These are phyloP conservation scores for Mallotus japonicus DNA, from an alignment of 441 rosid genomes.

Conservation along the genomic window DNA sequence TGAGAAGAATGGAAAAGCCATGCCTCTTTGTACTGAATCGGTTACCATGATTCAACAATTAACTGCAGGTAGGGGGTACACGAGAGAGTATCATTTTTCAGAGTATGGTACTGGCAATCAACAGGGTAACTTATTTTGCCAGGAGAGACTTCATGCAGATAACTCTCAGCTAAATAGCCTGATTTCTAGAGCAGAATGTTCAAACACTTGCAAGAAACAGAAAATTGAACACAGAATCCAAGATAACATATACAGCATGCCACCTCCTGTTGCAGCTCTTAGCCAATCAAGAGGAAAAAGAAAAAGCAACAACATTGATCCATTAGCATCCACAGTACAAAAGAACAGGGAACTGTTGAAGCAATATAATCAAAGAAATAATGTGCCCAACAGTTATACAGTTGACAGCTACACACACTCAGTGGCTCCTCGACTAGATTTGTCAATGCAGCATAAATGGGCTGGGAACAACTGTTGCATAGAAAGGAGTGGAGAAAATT, in stretches of 20 bases:
- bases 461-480: conserved; percentile 20
- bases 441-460: conserved; percentile 28
- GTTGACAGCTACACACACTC: conserved; percentile 23
- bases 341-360: conserved; percentile 23
- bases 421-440: conserved; percentile 24
- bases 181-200: conserved; percentile 22
- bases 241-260: conserved; percentile 27
- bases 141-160: conserved; percentile 35
- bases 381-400: conserved; percentile 14
- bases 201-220: conserved; percentile 46
- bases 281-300: conserved; percentile 34
- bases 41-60: conserved; percentile 27
- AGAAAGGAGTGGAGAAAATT: conserved; percentile 31
- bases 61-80: conserved; percentile 44
- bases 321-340: conserved; percentile 28
- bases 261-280: conserved; percentile 28
- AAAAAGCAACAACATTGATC: conserved; percentile 24
- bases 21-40: conserved; percentile 35
- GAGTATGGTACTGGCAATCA: conserved; percentile 31
- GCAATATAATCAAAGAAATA: conserved; percentile 24
- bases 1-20: conserved; percentile 34
- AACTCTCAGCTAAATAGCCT: conserved; percentile 31
- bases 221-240: conserved; percentile 41
- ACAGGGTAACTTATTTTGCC: conserved; percentile 31
- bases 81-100: conserved; percentile 42